Conservation (phyloP, 176 grass and related monocot genomes). For the Avena insularis region DNA sequence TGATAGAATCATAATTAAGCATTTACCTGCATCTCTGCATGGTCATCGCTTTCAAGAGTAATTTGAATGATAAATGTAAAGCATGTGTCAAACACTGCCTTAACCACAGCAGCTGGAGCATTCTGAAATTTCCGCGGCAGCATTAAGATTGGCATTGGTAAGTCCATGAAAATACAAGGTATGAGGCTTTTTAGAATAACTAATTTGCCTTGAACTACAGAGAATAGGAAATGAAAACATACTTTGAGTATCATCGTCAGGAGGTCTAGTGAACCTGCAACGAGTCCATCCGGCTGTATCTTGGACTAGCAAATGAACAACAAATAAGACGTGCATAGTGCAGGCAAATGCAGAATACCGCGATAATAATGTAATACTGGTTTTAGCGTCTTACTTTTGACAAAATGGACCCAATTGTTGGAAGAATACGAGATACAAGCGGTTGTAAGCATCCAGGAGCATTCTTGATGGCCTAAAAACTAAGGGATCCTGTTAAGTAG, state of each 20-base stretch:
- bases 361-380: conserved; percentile 27
- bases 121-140: conserved; percentile 57
- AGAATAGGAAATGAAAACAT: conserved; percentile 31
- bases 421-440: conserved; percentile 82
- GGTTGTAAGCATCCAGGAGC: conserved; percentile 83
- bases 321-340: conserved; percentile 45
- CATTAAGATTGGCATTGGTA: conserved; percentile 28
- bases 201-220: conserved; percentile 2
- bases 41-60: conserved; percentile 92
- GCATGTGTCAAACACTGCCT: conserved; percentile 80
- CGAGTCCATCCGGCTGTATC: conserved; percentile 67
- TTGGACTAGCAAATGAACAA: conserved; percentile 64
- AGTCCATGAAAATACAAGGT: conserved; percentile 13
- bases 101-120: conserved; percentile 73
- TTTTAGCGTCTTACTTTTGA: conserved; percentile 63
- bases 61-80: conserved; percentile 85
- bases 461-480: conserved; percentile 95
- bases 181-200: background rate
- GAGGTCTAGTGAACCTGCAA: conserved; percentile 91
- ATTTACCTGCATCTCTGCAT: conserved; percentile 94
- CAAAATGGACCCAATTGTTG: conserved; percentile 77
- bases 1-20: conserved; percentile 32
- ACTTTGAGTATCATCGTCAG: conserved; percentile 93
- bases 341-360: conserved; percentile 12
- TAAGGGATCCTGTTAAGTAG: conserved; percentile 55